Conservation (phyloP, 768 basidiomycete genomes). For the Lentinula detonsa region DNA sequence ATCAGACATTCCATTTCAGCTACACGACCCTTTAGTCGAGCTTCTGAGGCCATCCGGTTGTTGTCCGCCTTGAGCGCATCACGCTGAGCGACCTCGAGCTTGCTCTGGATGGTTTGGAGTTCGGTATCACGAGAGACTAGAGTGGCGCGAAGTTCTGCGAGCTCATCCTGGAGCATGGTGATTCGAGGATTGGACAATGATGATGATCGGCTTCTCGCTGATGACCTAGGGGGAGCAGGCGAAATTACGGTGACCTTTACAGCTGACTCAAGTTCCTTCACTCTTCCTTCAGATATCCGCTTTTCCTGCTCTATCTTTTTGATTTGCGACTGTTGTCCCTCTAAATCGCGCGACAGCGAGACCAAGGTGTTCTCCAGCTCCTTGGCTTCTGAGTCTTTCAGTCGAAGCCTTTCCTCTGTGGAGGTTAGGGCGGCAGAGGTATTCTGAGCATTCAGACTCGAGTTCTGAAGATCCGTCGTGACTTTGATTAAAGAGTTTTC, state of each 20-base stretch:
- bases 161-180: slow-evolving; percentile 48
- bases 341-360: slow-evolving; percentile 46
- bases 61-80: slow-evolving; percentile 51
- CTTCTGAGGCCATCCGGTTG: slow-evolving; percentile 51
- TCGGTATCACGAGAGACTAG: slow-evolving; percentile 39
- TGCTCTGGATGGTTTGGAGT: slow-evolving; percentile 36
- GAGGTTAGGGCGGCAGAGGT: slow-evolving; percentile 38
- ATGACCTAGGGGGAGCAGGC: slow-evolving; percentile 23
- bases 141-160: slow-evolving; percentile 38
- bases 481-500: slow-evolving; percentile 44
- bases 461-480: slow-evolving; percentile 52
- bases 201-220: slow-evolving; percentile 49
- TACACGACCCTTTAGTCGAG: slow-evolving; percentile 35
- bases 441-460: slow-evolving; percentile 48
- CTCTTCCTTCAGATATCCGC: slow-evolving; percentile 43
- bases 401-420: slow-evolving; percentile 45
- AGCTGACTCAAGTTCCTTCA: slow-evolving; percentile 50
- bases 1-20: slow-evolving; percentile 35
- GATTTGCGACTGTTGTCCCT: slow-evolving; percentile 33
- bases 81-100: slow-evolving; percentile 41
- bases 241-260: slow-evolving; percentile 19
- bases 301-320: slow-evolving; percentile 56
- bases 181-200: slow-evolving; percentile 49
- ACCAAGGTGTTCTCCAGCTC: slow-evolving; percentile 56
- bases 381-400: slow-evolving; percentile 39